phyloP scores from a whole-genome alignment of 306 rosid species.

The apple (Malus domestica) region DNA sequence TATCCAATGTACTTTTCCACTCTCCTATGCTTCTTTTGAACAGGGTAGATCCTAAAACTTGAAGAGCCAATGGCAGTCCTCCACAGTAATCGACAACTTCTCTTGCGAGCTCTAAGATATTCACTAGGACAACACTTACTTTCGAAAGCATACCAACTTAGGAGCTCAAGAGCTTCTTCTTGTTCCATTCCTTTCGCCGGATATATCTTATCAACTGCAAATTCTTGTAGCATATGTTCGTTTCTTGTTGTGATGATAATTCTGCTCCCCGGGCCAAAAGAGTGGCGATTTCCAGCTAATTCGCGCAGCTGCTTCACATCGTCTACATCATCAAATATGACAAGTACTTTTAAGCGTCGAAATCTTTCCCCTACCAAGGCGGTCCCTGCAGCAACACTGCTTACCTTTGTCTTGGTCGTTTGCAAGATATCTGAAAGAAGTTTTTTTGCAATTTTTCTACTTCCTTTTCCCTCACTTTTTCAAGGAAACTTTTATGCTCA shows the following conservation, averaged over 20 bases:
- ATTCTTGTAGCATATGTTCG: neutral
- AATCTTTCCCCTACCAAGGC: neutral
- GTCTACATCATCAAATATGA: constrained; percentile 17
- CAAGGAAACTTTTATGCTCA: no score
- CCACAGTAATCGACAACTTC: constrained; percentile 7
- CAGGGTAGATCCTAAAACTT: constrained; percentile 29
- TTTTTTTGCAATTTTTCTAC: no score
- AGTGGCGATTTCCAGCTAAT: neutral
- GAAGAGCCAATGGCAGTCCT: constrained; percentile 38
- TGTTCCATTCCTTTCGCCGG: neutral
- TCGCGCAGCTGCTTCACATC: neutral
- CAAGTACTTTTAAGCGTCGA: neutral
- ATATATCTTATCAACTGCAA: neutral
- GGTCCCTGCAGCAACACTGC: neutral
- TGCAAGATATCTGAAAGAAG: no score
- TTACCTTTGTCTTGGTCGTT: no score
- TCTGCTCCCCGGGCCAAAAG: constrained; percentile 18
- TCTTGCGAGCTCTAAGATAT: constrained; percentile 1
- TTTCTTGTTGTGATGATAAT: constrained; percentile 21
- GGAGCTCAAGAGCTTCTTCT: constrained; percentile 17
- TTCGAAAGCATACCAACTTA: constrained; percentile 32
- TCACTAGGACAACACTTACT: neutral
- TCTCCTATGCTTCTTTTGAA: neutral
- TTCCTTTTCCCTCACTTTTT: no score
- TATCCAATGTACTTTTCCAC: constrained; percentile 23